Evolutionary conservation across 2,329 filamentous ascomycete genomes (phyloP), one percentile per base, ranked within the genome.

Genomic region (Didymella glomerata): DNA sequence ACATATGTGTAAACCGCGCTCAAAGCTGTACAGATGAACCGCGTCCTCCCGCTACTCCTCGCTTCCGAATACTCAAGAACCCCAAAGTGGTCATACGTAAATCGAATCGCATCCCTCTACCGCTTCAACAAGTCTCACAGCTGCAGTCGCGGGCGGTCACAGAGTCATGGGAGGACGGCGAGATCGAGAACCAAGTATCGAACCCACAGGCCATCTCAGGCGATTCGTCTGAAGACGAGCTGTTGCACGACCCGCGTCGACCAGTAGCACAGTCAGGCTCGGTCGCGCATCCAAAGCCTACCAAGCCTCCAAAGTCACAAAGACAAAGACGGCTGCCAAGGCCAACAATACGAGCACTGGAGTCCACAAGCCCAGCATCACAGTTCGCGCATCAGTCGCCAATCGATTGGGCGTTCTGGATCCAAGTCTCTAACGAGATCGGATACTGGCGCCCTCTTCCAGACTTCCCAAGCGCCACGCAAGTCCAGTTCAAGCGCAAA

Each of bases 321-420:
- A 3, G 8, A 9, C 28, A 30, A 8, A 13, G 8, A 30, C n/a
- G n/a, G n/a, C n/a, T n/a, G n/a, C n/a, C n/a, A n/a, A n/a, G n/a
- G n/a, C n/a, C n/a, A n/a, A n/a, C n/a, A n/a, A n/a, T n/a, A n/a
- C n/a, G n/a, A n/a, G n/a, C n/a, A n/a, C n/a, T n/a, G n/a, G n/a
- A n/a, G n/a, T n/a, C n/a, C n/a, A n/a, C n/a, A n/a, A n/a, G n/a
- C n/a, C n/a, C n/a, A n/a, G 16, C 11, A 32, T 13, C 10, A 14
- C 38, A 34, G 7, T 11, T 25, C 7, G 6, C 30, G 18, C 25
- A 28, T 5, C 25, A 5, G 25, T 27, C 25, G 11, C 10, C 30
- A 3, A 45, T 52, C 28, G 40, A 45, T 2, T 52, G 49, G 40
- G 30, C 28, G 5, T 52, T 52, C 16, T 52, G 49, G 49, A 36